These are phyloP conservation scores for Dendrocalamus latiflorus DNA, from an alignment of 202 grass and related monocot species.

Conservation along the genomic window DNA sequence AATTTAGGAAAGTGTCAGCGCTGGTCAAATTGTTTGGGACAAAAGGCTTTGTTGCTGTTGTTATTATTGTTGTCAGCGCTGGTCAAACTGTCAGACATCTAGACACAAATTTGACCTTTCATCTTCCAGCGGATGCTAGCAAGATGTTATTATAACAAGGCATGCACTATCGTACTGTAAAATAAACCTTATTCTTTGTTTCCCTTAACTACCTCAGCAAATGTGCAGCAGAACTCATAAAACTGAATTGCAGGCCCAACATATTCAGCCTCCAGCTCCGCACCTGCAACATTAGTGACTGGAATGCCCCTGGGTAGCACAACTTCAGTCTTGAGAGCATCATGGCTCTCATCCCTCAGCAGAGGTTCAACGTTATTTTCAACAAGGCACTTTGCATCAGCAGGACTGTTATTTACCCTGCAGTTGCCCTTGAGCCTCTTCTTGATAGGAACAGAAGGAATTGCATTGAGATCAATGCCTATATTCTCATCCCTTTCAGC, in stretches of 20 bases:
- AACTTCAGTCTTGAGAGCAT: background rate
- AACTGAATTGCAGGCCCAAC: slow-evolving; percentile 71
- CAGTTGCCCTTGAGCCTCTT: slow-evolving; percentile 18
- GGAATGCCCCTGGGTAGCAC: slow-evolving; percentile 45
- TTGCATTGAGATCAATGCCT: slow-evolving; percentile 1
- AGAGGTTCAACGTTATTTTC: slow-evolving; percentile 9
- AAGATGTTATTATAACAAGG: slow-evolving; percentile 7
- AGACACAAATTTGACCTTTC: background rate
- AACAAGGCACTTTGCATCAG: background rate
- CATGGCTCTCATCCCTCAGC: slow-evolving; percentile 7
- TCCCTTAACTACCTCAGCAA: slow-evolving; percentile 51
- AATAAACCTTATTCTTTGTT: slow-evolving; percentile 13
- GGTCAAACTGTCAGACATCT: background rate
- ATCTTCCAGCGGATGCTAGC: background rate
- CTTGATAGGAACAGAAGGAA: slow-evolving; percentile 5
- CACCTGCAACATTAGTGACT: slow-evolving; percentile 42
- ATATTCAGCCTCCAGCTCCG: slow-evolving; percentile 39
- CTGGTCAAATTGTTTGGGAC: no score
- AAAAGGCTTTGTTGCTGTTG: no score
- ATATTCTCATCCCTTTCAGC: slow-evolving; percentile 17
- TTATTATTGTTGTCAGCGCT: background rate
- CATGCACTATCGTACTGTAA: slow-evolving; percentile 4
- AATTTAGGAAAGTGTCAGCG: background rate
- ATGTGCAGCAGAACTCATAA: slow-evolving; percentile 61
- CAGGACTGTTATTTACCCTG: background rate